Evolutionary conservation across 495 filamentous ascomycete species (phyloP), one percentile per base, ranked within the genome.

Genomic region (Apiosordaria backusii): DNA sequence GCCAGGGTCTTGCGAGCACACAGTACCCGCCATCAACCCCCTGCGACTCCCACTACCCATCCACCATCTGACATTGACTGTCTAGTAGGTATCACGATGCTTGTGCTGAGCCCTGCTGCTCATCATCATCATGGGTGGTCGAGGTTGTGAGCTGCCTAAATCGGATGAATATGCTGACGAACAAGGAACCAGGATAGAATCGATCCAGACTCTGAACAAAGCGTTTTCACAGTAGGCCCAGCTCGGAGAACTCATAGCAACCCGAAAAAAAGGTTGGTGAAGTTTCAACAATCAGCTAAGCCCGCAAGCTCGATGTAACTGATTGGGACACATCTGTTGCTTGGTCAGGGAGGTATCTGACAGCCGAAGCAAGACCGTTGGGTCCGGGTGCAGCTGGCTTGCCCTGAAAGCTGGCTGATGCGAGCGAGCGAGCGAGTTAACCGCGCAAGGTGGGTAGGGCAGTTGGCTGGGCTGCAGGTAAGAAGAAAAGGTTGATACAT

Each of bases 361-460:
- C 59, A 68, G 61, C 53, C 61, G 63, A 66, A 66, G 68, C 70
- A 71, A 62, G 53, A 66, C 70, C 74, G 72, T 75, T 75, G 65
- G 64, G 74, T 55, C 68, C 62, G 61, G 66, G 66, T 70, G 65
- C 67, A 74, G 64, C 55, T 67, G 65, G 58, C 9, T 13, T 45
- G 35, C 35, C 35, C 35, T 45, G 35, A 15, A 45, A 45, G 35
- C 10, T 45, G 35, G 35, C 35, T 45, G 35, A 45, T 45, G 35
- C 35, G 9, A 45, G 9, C 52, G 18, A 18, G 52, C 4, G 65
- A 68, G 66, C 61, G 65, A 68, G 68, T 66, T 71, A 71, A 71
- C 71, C 69, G 72, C 74, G 74, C 65, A 73, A 23, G 67, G 66
- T 65, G 69, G 66, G 67, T 35, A 65, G 60, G 59, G 61, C 61